Evolutionary conservation across 2,329 filamentous ascomycete genomes (phyloP).

Genomic region (Claviceps pazoutovae): DNA sequence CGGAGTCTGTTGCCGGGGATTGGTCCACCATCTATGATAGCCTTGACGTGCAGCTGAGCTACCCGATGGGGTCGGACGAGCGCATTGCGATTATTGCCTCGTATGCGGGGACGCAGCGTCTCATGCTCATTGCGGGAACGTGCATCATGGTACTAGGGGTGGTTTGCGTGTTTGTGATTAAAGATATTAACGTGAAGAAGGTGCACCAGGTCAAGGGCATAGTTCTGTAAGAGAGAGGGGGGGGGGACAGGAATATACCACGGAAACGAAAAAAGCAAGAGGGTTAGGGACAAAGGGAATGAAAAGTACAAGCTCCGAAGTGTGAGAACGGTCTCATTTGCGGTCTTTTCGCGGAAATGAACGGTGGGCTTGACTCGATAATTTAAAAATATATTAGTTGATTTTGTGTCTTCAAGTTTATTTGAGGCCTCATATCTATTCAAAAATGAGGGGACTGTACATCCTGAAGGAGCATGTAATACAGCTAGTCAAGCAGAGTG

Average conservation of each 20-base stretch:
- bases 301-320: not conserved
- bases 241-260: not conserved
- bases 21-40: slow-evolving; percentile 1
- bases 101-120: not conserved
- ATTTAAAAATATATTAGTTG: too few relatives aligned
- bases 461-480: too few relatives aligned
- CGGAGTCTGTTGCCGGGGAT: not conserved
- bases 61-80: not conserved
- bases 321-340: not conserved
- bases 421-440: too few relatives aligned
- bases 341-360: too few relatives aligned
- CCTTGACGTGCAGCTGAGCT: slow-evolving; percentile 1
- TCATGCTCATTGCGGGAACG: not conserved
- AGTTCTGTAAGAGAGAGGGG: not conserved
- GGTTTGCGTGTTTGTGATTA: not conserved
- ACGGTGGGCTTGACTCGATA: too few relatives aligned
- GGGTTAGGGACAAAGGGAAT: not conserved
- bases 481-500: too few relatives aligned
- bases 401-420: too few relatives aligned
- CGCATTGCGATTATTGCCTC: not conserved
- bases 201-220: slow-evolving; percentile 1
- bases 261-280: not conserved
- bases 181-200: slow-evolving; percentile 1
- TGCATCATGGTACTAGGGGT: slow-evolving; percentile 1
- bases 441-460: too few relatives aligned